Evolutionary conservation across 257 asterid species (phyloP), one percentile per base, ranked within the genome.

Genomic region (Anisodus tanguticus): DNA sequence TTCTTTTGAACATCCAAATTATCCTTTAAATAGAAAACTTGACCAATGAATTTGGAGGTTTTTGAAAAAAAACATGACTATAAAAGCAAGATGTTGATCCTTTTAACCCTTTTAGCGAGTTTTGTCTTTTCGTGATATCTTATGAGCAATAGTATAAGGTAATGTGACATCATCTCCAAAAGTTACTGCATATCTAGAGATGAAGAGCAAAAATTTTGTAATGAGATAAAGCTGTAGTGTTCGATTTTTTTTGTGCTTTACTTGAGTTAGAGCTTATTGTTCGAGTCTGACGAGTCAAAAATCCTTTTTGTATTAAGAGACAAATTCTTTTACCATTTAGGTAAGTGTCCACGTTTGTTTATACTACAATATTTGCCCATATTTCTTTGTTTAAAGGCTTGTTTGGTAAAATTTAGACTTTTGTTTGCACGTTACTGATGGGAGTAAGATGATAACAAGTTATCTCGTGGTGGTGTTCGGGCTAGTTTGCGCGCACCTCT

Each of bases 151-250:
- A 15, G 53, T 53, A 69, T 69, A 59, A 72, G 59, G 31, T 72
- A 49, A 47, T 47, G 58, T 72, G 60, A 70, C 8, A 26, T 47
- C 43, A 6, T 49, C 80, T 71, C 80, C 58, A 47, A 71, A 71
- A 45, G 39, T 47, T 71, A 45, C 58, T 70, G 79, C 37, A 70
- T 70, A 70, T 43, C 16, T 19, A 9, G 39, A 45, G 79, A 71
- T n/a, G 39, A 9, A 0, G 39, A n/a, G 58, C 79, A 71, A n/a
- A n/a, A n/a, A 0, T 19, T 71, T 45, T 71, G n/a, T 71, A 45
- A 39, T n/a, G 37, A 43, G 58, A 71, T 19, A 71, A 71, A 11
- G 80, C 80, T 71, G 58, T 71, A 71, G 59, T 72, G 59, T 72
- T 47, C 11, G 39, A 47, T 5, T 6, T 45, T 47, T 69, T 47